Evolutionary conservation across 2,329 filamentous ascomycete genomes (phyloP), one percentile per base, ranked within the genome.

Genomic region (Camptophora hylomeconis): DNA sequence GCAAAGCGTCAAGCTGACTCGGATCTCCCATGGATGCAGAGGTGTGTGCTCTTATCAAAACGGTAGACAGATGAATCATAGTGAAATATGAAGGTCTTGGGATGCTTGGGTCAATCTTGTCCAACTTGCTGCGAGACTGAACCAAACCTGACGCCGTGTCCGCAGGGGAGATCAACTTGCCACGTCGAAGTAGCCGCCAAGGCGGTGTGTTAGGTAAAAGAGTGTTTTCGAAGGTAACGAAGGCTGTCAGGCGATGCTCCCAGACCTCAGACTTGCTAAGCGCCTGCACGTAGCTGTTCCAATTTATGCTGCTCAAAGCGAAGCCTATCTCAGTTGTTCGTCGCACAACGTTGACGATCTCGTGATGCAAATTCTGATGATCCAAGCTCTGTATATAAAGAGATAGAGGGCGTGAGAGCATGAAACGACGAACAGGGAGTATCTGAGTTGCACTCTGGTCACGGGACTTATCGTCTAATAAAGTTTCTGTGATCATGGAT

Each of bases 151-250:
- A 18, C 42, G 44, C 7, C 15, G 24, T 19, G 8, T 20, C 15
- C 4, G 17, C n/a, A n/a, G 21, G 23, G 5, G 22, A 26, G 6
- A 18, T 31, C 5, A 20, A 10, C 17, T 21, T 31, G 13, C 56
- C 51, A 34, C 49, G 49, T 10, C 45, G 44, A 17, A 61, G 40
- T 28, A 46, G 37, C 5, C 42, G 45, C 81, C 84, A 94, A 14
- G 83, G 82, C 7, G 69, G 68, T 69, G 84, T 93, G 18, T 69
- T 63, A 1, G 69, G 65, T 69, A 93, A 92, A 31, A 95, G 73
- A 36, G 72, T 70, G 15, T 63, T 56, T 57, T 95, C 87, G 48
- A 80, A 87, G 28, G 75, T 56, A 13, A 58, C 49, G 54, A 89
- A 92, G 20, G 84, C 84, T 12, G 49, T 39, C 8, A 53, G 14